Percentiles rank a stretch among this genome's conserved stretches.
These are phyloP conservation scores for Chlamydomonas schloesseri DNA, from an alignment of 139 green algal genomes.

Conservation along the genomic window DNA sequence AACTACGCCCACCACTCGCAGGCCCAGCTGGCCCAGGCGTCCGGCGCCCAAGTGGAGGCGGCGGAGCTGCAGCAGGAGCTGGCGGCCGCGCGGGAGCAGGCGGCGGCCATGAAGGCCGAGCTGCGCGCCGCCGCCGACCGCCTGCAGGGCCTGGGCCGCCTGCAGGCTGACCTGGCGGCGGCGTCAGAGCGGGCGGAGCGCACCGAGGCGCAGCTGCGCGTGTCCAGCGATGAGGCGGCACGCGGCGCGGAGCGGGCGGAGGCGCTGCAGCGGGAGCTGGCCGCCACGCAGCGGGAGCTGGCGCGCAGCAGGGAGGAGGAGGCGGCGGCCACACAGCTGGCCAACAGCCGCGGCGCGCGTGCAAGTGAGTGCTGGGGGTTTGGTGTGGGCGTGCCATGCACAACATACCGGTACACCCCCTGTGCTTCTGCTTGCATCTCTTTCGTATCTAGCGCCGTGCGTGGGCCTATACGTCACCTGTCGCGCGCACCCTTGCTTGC, in stretches of 20 bases:
- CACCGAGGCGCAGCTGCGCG: conserved; percentile 6
- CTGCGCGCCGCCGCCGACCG: conserved; percentile 5
- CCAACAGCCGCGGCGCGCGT: not conserved
- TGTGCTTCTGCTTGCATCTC: not conserved
- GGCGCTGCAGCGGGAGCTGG: conserved; percentile 1
- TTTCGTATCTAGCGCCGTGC: not conserved
- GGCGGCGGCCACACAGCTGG: not conserved
- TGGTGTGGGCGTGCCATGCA: no score
- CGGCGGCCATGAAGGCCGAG: conserved; percentile 19
- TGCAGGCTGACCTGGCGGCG: conserved; percentile 12
- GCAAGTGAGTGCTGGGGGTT: not conserved
- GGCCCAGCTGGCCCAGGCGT: not conserved
- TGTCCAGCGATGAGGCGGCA: not conserved
- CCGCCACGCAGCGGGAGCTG: not conserved
- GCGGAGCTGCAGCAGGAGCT: not conserved
- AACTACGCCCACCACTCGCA: not conserved
- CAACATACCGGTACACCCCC: no score
- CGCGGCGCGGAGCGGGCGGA: not conserved
- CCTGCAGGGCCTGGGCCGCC: not conserved
- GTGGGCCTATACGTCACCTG: not conserved
- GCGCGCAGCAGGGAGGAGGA: not conserved
- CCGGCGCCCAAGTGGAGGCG: not conserved
- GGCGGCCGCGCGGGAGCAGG: not conserved
- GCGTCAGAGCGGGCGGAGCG: not conserved
- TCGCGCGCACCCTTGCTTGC: no score